Percentiles rank a stretch among this genome's conserved stretches.
Conservation (phyloP, 371 early-diverging fungal genomes). For the Conidiobolus coronatus region DNA sequence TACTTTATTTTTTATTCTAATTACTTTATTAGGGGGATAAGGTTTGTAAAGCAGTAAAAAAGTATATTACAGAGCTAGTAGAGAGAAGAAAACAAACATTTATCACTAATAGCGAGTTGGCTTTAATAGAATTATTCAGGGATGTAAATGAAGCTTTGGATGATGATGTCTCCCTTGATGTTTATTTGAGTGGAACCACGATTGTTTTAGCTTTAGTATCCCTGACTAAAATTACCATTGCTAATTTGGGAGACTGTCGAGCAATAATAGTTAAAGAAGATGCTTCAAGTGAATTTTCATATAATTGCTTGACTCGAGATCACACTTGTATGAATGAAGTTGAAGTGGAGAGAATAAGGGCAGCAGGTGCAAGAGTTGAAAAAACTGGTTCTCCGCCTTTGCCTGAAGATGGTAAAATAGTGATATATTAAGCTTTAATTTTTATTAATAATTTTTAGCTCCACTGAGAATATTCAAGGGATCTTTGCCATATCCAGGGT, state of each 20-base stretch:
- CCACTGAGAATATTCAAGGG: constrained; percentile 4
- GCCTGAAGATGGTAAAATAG: background rate
- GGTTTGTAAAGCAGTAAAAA: constrained; percentile 3
- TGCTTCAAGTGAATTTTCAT: too few relatives aligned
- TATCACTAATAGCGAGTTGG: background rate
- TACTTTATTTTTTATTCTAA: background rate
- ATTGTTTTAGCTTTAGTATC: too few relatives aligned
- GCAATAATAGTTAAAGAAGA: too few relatives aligned
- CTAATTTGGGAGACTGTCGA: too few relatives aligned
- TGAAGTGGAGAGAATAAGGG: background rate
- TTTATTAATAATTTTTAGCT: background rate
- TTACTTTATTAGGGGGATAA: constrained; percentile 2
- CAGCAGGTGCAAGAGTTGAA: constrained; percentile 1
- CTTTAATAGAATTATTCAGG: too few relatives aligned
- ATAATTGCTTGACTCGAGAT: background rate
- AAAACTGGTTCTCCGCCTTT: background rate
- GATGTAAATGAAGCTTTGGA: background rate
- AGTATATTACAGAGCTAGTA: too few relatives aligned
- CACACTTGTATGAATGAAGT: constrained; percentile 2
- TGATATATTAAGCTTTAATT: background rate
- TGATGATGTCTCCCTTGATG: background rate
- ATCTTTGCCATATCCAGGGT: constrained; percentile 4
- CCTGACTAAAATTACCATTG: too few relatives aligned
- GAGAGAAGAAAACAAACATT: background rate
- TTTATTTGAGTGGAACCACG: too few relatives aligned